Conservation (phyloP, 208 protist genomes). For the Leishmania lainsoni region DNA sequence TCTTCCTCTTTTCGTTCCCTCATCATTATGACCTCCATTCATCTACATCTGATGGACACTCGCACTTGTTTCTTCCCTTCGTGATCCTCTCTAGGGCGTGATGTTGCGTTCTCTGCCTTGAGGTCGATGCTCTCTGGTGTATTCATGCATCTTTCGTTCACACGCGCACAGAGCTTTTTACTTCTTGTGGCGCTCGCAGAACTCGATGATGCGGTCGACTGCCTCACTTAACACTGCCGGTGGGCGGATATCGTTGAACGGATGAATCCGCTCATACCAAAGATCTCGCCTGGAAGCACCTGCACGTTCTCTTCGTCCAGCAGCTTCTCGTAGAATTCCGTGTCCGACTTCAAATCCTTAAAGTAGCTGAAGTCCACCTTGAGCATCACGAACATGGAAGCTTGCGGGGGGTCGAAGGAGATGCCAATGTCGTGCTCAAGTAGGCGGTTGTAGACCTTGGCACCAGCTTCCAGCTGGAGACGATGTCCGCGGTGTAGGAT, state of each 20-base stretch:
- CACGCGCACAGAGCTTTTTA: neutral
- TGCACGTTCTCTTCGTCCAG: slow-evolving; percentile 89
- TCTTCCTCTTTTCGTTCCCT: neutral
- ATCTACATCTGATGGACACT: neutral
- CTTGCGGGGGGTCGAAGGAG: slow-evolving; percentile 70
- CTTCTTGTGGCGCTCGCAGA: slow-evolving; percentile 64
- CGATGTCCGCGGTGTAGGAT: slow-evolving; percentile 51
- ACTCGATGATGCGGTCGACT: slow-evolving; percentile 74
- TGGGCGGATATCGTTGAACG: slow-evolving; percentile 85
- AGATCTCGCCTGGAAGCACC: slow-evolving; percentile 88
- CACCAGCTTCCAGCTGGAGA: slow-evolving; percentile 47
- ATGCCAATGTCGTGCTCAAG: slow-evolving; percentile 39
- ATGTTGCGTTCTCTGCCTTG: neutral
- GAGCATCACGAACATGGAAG: slow-evolving; percentile 93
- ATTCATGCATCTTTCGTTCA: neutral
- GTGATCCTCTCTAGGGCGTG: neutral
- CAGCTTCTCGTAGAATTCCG: slow-evolving; percentile 82
- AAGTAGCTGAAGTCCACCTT: slow-evolving; percentile 76
- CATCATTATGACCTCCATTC: neutral
- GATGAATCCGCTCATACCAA: slow-evolving; percentile 75
- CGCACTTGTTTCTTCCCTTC: neutral
- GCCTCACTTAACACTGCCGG: slow-evolving; percentile 75
- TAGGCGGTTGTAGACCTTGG: slow-evolving; percentile 46
- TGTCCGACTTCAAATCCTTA: slow-evolving; percentile 68
- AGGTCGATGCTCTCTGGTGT: neutral